Conservation (phyloP, 306 rosid species). For the Chamaecrista fasciculata region DNA sequence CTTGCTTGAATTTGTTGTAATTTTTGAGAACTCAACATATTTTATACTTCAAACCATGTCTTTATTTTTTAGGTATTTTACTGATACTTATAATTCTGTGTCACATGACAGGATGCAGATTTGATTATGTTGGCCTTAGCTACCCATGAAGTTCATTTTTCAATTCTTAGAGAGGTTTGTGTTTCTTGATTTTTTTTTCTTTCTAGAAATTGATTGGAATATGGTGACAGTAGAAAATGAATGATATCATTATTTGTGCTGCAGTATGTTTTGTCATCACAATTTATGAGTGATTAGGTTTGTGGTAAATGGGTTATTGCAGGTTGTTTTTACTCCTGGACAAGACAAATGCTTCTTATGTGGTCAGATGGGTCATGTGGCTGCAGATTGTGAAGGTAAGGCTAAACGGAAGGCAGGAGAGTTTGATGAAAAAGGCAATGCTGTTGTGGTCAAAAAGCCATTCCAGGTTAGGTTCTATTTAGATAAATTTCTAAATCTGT, state of each 20-base stretch:
- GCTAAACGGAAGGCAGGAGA: constrained; percentile 86
- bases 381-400: constrained; percentile 85
- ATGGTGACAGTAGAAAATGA: neutral
- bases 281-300: constrained; percentile 14
- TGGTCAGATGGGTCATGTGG: constrained; percentile 94
- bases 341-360: constrained; percentile 95
- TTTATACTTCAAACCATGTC: neutral
- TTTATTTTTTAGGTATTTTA: constrained; percentile 3
- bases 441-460: constrained; percentile 67
- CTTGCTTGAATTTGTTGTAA: constrained; percentile 36
- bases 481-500: neutral
- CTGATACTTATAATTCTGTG: constrained; percentile 25
- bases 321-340: constrained; percentile 92
- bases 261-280: constrained; percentile 19
- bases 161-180: constrained; percentile 95
- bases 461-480: constrained; percentile 59
- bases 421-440: constrained; percentile 81
- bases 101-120: constrained; percentile 86
- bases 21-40: constrained; percentile 8
- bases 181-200: constrained; percentile 5
- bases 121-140: constrained; percentile 96
- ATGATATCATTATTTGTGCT: neutral
- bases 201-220: too few species aligned
- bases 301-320: constrained; percentile 35
- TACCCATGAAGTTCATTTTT: constrained; percentile 95